Evolutionary conservation across 495 filamentous ascomycete species (phyloP).

Genomic region (Jackrogersella multiformis): DNA sequence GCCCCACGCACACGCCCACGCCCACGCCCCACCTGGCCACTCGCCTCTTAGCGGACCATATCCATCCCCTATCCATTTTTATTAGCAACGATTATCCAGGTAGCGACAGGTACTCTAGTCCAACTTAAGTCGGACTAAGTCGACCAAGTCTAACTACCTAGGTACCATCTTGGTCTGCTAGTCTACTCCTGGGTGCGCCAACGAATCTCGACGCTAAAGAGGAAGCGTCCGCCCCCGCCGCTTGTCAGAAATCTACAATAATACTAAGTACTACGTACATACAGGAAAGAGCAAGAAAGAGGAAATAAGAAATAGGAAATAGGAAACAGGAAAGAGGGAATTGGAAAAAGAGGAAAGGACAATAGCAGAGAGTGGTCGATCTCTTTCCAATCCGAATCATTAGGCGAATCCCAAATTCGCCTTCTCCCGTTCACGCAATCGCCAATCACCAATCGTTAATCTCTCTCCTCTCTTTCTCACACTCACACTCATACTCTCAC

Average conservation of each 20-base stretch:
- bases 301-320: too few relatives aligned
- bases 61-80: too few relatives aligned
- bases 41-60: not conserved
- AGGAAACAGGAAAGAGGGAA: too few relatives aligned
- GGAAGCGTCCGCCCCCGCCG: slow-evolving; percentile 10
- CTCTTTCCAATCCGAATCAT: slow-evolving; percentile 3
- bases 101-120: slow-evolving; percentile 8
- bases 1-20: too few relatives aligned
- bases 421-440: slow-evolving; percentile 20
- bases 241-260: slow-evolving; percentile 14
- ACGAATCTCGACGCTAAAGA: not conserved
- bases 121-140: too few relatives aligned
- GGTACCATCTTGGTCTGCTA: too few relatives aligned
- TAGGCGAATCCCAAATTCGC: slow-evolving; percentile 31
- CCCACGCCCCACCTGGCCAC: not conserved
- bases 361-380: slow-evolving; percentile 12
- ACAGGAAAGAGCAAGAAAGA: too few relatives aligned
- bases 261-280: too few relatives aligned
- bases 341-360: too few relatives aligned
- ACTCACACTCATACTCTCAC: too few relatives aligned
- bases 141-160: too few relatives aligned
- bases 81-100: slow-evolving; percentile 7
- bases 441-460: slow-evolving; percentile 4
- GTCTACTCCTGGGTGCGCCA: not conserved
- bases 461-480: not conserved